Base-by-base conservation (phyloP, 2,329 filamentous ascomycete genomes). In the Ambrosiella cleistominuta region DNA sequence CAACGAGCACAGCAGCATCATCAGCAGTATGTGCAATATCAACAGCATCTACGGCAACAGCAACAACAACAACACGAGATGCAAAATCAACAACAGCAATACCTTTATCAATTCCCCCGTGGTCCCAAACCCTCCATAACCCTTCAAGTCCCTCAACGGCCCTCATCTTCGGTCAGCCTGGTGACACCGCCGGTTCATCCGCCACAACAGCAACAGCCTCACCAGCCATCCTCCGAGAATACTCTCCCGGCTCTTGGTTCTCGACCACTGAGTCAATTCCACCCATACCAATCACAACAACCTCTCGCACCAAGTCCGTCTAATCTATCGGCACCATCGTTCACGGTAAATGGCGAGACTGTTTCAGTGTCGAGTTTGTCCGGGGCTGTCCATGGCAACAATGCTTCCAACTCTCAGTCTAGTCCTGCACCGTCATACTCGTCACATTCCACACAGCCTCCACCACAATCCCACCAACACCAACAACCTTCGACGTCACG, bases 1-100 rank as follows among this genome's bases (percentile, higher is more conserved):
- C 19, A n/a, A 2, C 50, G 38, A 35, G 27, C 35, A 13, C 1
- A 54, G 19, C 19, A 35, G 15, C 52, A 55, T 19, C 57, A 55
- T 40, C 40, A 59, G 12, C 15, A 44, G 51, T 42, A 55, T 19
- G 27, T 39, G 36, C 56, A 57, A 39, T 40, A 57, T 19, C 56
- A 57, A 52, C 35, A 51, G 39, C 27, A 52, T 44, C 12, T 36
- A 19, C 54, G 49, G 36, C 15, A 44, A 27, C 54, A 45, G 3
- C n/a, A 27, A 40, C 37, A 42, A 19, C 37, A 17, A n/a, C 38
- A 55, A 36, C 36, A 51, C n/a, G 13, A 51, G 12, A 15, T 7
- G 6, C 49, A 51, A 51, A 15, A 51, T 35, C 15, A 51, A 9
- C 15, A 55, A 12, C 45, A 37, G 36, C 19, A 57, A 57, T 42